Percentiles rank a stretch among this genome's conserved stretches.
phyloP scores from a whole-genome alignment of 129 eudicot species.

The Sambucus nigra region DNA sequence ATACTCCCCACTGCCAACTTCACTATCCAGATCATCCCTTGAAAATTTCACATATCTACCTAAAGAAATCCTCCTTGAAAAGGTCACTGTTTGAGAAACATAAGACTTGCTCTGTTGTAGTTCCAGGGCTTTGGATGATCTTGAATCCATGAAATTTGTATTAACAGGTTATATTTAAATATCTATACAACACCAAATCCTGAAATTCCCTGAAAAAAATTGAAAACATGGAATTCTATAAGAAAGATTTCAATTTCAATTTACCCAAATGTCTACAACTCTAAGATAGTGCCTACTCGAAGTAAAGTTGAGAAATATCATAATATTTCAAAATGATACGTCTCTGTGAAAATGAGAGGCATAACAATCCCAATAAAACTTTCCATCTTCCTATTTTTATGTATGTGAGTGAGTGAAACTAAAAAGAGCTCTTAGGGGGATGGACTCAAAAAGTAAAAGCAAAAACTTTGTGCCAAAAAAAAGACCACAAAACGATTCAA shows the following conservation, averaged over 20 bases:
- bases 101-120: slow-evolving; percentile 22
- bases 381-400: too few species aligned
- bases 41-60: slow-evolving; percentile 36
- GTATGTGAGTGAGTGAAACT: too few species aligned
- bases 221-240: not conserved
- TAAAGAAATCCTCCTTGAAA: slow-evolving; percentile 38
- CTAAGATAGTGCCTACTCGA: not conserved
- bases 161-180: not conserved
- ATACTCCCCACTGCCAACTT: slow-evolving; percentile 26
- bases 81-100: too few species aligned
- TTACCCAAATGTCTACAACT: not conserved
- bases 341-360: not conserved
- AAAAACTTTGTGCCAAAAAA: not conserved
- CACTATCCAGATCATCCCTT: slow-evolving; percentile 52
- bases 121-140: slow-evolving; percentile 27
- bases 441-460: not conserved
- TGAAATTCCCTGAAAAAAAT: not conserved
- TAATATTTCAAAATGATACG: not conserved
- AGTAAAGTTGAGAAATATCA: not conserved
- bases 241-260: not conserved
- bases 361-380: too few species aligned
- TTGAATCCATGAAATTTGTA: slow-evolving; percentile 24
- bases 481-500: not conserved
- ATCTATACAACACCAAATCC: too few species aligned
- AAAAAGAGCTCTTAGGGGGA: not conserved